Evolutionary conservation across 345 rosid species (phyloP).

Genomic region (Syzygium oleosum): DNA sequence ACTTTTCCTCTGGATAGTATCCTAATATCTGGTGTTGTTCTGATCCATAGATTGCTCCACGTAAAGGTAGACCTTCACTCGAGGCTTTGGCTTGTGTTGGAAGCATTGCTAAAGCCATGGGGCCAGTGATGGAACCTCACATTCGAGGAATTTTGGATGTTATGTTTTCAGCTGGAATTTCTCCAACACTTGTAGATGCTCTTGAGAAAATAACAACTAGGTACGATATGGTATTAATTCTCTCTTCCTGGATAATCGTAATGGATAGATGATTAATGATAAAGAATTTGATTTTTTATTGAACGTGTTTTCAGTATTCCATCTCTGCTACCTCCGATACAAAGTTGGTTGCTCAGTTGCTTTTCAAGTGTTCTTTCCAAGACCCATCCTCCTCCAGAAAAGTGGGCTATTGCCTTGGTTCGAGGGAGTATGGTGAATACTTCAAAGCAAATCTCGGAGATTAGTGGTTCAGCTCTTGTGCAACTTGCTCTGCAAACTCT

Average conservation of each 20-base stretch:
- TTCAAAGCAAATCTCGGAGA: conserved; percentile 59
- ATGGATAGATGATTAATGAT: background rate
- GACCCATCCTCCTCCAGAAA: conserved; percentile 57
- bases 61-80: conserved; percentile 79
- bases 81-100: conserved; percentile 99
- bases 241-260: background rate
- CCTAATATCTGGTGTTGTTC: background rate
- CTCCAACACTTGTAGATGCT: conserved; percentile 76
- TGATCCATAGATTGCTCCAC: conserved; percentile 84
- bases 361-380: conserved; percentile 80
- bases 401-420: conserved; percentile 40
- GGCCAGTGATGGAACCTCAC: conserved; percentile 69
- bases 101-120: conserved; percentile 92
- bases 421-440: conserved; percentile 43
- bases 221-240: conserved; percentile 15
- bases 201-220: conserved; percentile 80
- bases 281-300: background rate
- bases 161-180: conserved; percentile 87
- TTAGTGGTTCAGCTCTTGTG: conserved; percentile 57
- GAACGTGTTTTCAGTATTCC: conserved; percentile 63
- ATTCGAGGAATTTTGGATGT: conserved; percentile 79
- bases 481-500: conserved; percentile 97
- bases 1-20: background rate
- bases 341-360: conserved; percentile 73
- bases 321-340: conserved; percentile 77